Evolutionary conservation across 2,329 filamentous ascomycete species (phyloP).

Genomic region (Aspergillus fumigatus): DNA sequence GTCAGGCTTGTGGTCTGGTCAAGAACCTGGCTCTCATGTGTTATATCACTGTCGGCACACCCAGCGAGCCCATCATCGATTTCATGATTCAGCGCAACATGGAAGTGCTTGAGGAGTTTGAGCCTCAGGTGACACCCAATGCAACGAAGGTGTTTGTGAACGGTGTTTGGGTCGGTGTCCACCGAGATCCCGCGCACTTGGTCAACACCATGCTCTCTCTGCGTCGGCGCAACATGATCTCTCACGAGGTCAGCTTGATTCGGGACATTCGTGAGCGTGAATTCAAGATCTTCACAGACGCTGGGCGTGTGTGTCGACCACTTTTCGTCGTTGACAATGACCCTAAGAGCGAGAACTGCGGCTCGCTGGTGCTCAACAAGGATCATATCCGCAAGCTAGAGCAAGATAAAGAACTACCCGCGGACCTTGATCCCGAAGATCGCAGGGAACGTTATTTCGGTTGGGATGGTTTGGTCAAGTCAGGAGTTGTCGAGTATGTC

Average conservation of each 20-base stretch:
- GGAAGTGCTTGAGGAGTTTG: constrained; percentile 95
- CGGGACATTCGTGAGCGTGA: constrained; percentile 95
- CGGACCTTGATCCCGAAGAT: constrained; percentile 56
- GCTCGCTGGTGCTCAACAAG: constrained; percentile 76
- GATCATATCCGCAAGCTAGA: constrained; percentile 76
- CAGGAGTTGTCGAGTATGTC: constrained; percentile 88
- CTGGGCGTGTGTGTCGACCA: constrained; percentile 88
- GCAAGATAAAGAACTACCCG: constrained; percentile 62
- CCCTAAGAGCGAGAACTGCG: constrained; percentile 66
- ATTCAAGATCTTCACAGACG: constrained; percentile 98
- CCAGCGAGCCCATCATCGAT: constrained; percentile 82
- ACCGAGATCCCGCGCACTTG: constrained; percentile 80
- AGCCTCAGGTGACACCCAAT: constrained; percentile 76
- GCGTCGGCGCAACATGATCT: constrained; percentile 75
- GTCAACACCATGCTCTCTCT: constrained; percentile 74
- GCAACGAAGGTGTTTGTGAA: constrained; percentile 98
- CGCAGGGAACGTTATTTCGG: constrained; percentile 63
- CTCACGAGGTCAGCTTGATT: constrained; percentile 89
- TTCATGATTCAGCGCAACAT: constrained; percentile 96
- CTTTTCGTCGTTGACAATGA: constrained; percentile 92
- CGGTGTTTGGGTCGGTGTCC: constrained; percentile 95
- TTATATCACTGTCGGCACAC: constrained; percentile 92
- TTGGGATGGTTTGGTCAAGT: constrained; percentile 80
- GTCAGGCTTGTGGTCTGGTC: constrained; percentile 94
- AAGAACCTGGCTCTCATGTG: constrained; percentile 99